Conservation (phyloP, 2,329 filamentous ascomycete species). For the Pestalotiopsis sp. region DNA sequence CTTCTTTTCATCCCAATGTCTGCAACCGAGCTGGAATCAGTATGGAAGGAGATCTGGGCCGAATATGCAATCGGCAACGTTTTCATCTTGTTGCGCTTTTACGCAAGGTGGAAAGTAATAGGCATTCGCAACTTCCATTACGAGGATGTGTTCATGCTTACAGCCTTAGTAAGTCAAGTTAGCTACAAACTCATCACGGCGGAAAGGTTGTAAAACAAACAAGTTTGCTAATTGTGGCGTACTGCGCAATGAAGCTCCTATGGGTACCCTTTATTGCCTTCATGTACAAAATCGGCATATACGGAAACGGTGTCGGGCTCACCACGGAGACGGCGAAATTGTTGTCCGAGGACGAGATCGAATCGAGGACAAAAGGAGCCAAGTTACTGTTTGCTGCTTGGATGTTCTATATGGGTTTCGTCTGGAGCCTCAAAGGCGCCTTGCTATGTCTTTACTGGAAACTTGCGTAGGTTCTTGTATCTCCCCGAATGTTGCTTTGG, state of each 20-base stretch:
- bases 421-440: slow-evolving; percentile 12
- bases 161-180: neutral
- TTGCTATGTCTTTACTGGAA: slow-evolving; percentile 4
- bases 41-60: slow-evolving; percentile 8
- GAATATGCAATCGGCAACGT: slow-evolving; percentile 12
- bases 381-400: slow-evolving; percentile 10
- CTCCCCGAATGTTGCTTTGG: neutral
- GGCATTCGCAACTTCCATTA: slow-evolving; percentile 7
- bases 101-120: slow-evolving; percentile 5
- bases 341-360: neutral
- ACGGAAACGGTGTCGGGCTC: slow-evolving; percentile 5
- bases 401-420: slow-evolving; percentile 12
- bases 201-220: neutral
- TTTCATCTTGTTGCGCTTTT: slow-evolving; percentile 10
- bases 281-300: neutral
- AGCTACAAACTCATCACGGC: neutral
- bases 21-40: neutral
- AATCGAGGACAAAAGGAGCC: neutral
- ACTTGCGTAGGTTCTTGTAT: neutral
- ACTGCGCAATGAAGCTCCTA: neutral
- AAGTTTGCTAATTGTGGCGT: neutral
- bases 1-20: neutral
- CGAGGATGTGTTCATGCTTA: slow-evolving; percentile 10
- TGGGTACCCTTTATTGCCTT: neutral
- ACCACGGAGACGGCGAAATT: neutral